A percentile compares a stretch with the other conserved stretches of the same genome.
Conservation (phyloP, 345 rosid species). For the Kernera saxatilis region DNA sequence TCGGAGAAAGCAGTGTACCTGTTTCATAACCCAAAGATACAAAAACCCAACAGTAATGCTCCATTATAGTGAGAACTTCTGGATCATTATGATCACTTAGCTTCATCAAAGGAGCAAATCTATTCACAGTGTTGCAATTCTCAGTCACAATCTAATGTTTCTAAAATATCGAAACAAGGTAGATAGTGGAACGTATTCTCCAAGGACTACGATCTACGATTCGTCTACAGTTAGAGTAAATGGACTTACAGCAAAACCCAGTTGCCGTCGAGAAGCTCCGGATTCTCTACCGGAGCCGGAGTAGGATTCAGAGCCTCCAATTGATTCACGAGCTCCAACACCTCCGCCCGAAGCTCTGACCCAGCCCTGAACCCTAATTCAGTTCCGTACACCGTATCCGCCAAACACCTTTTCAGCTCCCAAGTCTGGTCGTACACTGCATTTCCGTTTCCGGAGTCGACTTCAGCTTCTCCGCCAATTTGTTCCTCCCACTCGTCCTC, state of each 20-base stretch:
- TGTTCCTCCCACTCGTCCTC: conserved; percentile 82
- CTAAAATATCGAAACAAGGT: neutral
- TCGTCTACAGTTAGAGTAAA: neutral
- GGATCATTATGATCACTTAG: neutral
- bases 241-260: conserved; percentile 87
- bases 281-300: conserved; percentile 55
- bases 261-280: conserved; percentile 71
- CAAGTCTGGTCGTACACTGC: conserved; percentile 24
- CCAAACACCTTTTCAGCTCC: conserved; percentile 81
- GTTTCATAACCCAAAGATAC: neutral
- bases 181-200: neutral
- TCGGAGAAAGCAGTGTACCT: conserved; percentile 96
- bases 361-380: conserved; percentile 75
- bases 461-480: conserved; percentile 19
- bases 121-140: neutral
- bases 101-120: neutral
- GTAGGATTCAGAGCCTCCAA: conserved; percentile 82
- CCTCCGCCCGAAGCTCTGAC: conserved; percentile 72
- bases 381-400: conserved; percentile 74
- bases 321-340: conserved; percentile 79
- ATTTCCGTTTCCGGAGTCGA: conserved; percentile 41
- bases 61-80: neutral
- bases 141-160: neutral
- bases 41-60: neutral
- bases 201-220: neutral